Conservation (phyloP, 2,329 filamentous ascomycete species). For the Botryotinia calthae region DNA sequence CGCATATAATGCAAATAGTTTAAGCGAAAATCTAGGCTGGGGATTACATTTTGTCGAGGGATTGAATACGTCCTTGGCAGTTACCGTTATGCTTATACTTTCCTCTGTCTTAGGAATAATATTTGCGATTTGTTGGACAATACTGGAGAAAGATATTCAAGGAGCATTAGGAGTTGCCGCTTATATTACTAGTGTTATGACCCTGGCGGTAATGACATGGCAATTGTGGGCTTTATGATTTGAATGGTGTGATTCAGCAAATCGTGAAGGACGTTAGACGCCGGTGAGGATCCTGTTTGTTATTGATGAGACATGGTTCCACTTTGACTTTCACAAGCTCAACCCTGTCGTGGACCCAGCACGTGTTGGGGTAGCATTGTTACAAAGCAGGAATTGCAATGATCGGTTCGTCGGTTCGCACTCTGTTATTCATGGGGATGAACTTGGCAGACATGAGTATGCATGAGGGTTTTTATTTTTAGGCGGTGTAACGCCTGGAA, state of each 20-base stretch:
- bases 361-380: neutral
- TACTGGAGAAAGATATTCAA: conserved; percentile 22
- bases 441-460: neutral
- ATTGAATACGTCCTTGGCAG: neutral
- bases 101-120: neutral
- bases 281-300: neutral
- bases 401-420: neutral
- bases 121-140: conserved; percentile 6
- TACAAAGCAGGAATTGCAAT: neutral
- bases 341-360: neutral
- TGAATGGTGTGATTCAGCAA: neutral
- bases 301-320: neutral
- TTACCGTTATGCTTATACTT: neutral
- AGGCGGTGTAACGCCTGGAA: neutral
- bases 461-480: neutral
- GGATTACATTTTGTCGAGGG: conserved; percentile 4
- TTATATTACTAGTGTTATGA: conserved; percentile 24
- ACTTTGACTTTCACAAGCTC: neutral
- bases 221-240: conserved; percentile 20
- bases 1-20: neutral
- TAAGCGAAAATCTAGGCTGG: neutral
- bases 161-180: conserved; percentile 23
- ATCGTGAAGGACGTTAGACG: neutral
- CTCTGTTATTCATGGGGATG: neutral
- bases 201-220: conserved; percentile 24